Conservation (phyloP, 2,329 filamentous ascomycete genomes). For the Cercospora brassicicola region DNA sequence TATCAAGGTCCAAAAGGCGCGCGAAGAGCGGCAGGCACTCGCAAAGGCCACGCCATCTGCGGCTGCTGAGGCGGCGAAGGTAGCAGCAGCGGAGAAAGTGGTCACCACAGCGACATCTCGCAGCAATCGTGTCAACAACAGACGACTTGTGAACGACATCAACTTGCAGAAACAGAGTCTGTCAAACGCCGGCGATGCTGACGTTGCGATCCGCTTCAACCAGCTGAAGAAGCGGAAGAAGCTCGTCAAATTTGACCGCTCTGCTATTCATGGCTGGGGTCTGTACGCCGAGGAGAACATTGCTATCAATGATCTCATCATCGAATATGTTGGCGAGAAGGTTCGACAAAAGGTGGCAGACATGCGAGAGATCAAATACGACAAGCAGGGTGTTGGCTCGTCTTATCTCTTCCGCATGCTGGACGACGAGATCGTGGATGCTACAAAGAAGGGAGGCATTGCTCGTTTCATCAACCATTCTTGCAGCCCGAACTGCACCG, state of each 20-base stretch:
- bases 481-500: conserved; percentile 96
- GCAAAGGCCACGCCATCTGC: conserved; percentile 64
- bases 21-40: conserved; percentile 84
- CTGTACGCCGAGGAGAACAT: conserved; percentile 98
- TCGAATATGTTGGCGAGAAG: conserved; percentile 98
- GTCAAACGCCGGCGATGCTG: conserved; percentile 67
- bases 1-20: conserved; percentile 88
- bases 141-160: conserved; percentile 88
- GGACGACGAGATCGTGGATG: conserved; percentile 95
- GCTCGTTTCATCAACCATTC: conserved; percentile 98
- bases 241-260: conserved; percentile 94
- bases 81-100: conserved; percentile 70
- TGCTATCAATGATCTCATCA: conserved; percentile 97
- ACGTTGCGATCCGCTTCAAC: conserved; percentile 94
- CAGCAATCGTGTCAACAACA: conserved; percentile 92
- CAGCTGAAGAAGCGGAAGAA: conserved; percentile 99
- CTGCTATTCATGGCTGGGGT: conserved; percentile 98
- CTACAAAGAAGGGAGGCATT: conserved; percentile 97
- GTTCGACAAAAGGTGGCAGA: conserved; percentile 97
- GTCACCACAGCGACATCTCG: conserved; percentile 86
- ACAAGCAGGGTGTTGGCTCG: conserved; percentile 94
- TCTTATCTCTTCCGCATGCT: conserved; percentile 98
- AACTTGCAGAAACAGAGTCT: conserved; percentile 85
- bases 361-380: conserved; percentile 84
- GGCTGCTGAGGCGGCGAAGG: conserved; percentile 63